These are phyloP conservation scores for Peniophora sp. DNA, from an alignment of 1,284 basidiomycete species.

Conservation along the genomic window DNA sequence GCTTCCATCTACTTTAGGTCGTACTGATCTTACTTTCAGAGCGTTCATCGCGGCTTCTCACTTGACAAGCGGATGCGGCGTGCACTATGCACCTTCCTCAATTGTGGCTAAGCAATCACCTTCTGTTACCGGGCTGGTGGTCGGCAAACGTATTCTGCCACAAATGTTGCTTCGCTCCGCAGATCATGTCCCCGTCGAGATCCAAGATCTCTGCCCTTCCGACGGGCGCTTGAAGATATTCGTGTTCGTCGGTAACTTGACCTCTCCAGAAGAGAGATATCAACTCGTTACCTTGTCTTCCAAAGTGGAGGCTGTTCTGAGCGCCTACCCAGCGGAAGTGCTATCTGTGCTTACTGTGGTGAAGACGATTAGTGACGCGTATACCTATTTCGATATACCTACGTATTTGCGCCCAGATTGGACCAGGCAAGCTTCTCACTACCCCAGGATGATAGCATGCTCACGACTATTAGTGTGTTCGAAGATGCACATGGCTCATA, in stretches of 20 bases:
- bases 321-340: slow-evolving; percentile 15
- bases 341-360: slow-evolving; percentile 49
- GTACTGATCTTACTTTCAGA: slow-evolving; percentile 21
- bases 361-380: slow-evolving; percentile 34
- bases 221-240: slow-evolving; percentile 71
- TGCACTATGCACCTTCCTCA: slow-evolving; percentile 49
- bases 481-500: slow-evolving; percentile 28
- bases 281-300: slow-evolving; percentile 27
- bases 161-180: slow-evolving; percentile 56
- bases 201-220: slow-evolving; percentile 63
- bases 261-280: slow-evolving; percentile 26
- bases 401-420: slow-evolving; percentile 51
- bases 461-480: slow-evolving; percentile 16
- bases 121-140: slow-evolving; percentile 35
- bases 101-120: slow-evolving; percentile 43
- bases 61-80: slow-evolving; percentile 58
- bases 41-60: slow-evolving; percentile 51
- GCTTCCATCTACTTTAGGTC: neutral
- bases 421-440: slow-evolving; percentile 44
- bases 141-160: slow-evolving; percentile 56
- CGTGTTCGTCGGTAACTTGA: slow-evolving; percentile 55
- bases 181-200: slow-evolving; percentile 52
- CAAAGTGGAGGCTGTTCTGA: slow-evolving; percentile 23
- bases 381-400: slow-evolving; percentile 43
- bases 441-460: neutral